These are phyloP conservation scores for Myriosclerotinia duriaeana DNA, from an alignment of 2,329 filamentous ascomycete genomes.

Conservation along the genomic window DNA sequence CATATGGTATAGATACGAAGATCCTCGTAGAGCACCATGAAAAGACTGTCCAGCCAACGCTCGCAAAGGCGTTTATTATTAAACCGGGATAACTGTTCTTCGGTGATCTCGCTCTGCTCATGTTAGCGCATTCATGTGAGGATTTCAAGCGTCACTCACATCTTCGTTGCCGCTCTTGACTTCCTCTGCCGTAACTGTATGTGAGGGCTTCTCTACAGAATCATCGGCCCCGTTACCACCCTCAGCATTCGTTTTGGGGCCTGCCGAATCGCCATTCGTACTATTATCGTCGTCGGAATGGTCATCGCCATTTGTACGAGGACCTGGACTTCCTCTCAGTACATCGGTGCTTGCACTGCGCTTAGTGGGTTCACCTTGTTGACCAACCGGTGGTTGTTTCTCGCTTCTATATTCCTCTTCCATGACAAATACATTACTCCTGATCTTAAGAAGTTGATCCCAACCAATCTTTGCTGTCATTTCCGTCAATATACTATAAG, in stretches of 20 bases:
- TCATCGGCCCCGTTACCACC: constrained; percentile 35
- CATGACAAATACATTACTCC: constrained; percentile 98
- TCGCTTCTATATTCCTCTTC: constrained; percentile 96
- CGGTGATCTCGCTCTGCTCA: constrained; percentile 58
- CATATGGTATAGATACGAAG: constrained; percentile 98
- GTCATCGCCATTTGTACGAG: constrained; percentile 47
- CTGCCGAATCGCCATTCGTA: constrained; percentile 36
- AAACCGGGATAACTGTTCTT: constrained; percentile 80
- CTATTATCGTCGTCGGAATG: constrained; percentile 41
- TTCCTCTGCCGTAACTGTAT: constrained; percentile 73
- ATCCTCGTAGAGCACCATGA: constrained; percentile 99
- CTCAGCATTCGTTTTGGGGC: constrained; percentile 33
- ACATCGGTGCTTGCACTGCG: constrained; percentile 79
- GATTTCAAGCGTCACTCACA: constrained; percentile 47
- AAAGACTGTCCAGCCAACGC: constrained; percentile 95
- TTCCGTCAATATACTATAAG: constrained; percentile 90
- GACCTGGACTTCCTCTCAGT: constrained; percentile 68
- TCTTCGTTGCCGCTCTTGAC: constrained; percentile 74
- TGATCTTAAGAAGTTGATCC: constrained; percentile 91
- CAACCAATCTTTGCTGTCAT: constrained; percentile 96
- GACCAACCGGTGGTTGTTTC: constrained; percentile 60
- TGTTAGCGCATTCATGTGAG: constrained; percentile 35
- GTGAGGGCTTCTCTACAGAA: constrained; percentile 73
- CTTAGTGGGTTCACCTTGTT: constrained; percentile 47
- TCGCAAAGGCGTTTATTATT: constrained; percentile 97